Base-by-base conservation (phyloP, 306 rosid genomes). In the Cicer arietinum region DNA sequence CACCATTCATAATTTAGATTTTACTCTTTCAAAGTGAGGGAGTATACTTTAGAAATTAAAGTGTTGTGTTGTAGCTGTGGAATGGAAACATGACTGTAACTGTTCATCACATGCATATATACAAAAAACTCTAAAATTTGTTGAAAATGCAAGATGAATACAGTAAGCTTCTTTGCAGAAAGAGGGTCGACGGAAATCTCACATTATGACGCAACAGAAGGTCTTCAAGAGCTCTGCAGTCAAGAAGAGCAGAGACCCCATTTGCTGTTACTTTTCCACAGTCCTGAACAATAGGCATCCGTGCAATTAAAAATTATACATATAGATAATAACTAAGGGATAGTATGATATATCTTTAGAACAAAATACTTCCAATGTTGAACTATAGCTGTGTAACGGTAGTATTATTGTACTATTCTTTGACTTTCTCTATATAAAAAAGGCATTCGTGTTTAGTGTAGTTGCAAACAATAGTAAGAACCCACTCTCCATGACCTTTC, bases 181-280 rank as follows among this genome's bases (percentile, higher is more conserved):
- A 69, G 39, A 42, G 54, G 47, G 39, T 18, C 0, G 25, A 51
- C 3, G 64, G 69, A 76, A 79, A 75, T 52, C 97, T 81, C 87
- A 92, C 97, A 68, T 87, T 92, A 84, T 92, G 97, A 44, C 90
- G 92, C 84, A 92, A 79, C 79, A 85, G 45, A 62, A 92, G 85
- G 88, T 92, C 96, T 85, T 92, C 96, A 63, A 92, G 88, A 79
- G 97, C 96, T 76, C 56, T 76, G 86, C 96, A 92, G 37, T 82
- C 76, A 50, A 88, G 83, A 74, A 92, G 93, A 51, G 85, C 89
- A 68, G 87, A 81, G 78, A 85, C 76, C 79, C 97, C 97, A 47
- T 76, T 80, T 66, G 86, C 77, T 48, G 97, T 92, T 60, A 90
- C 80, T 82, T 77, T 75, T 78, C 97, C 97, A 78, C 96, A 90